Base-by-base conservation (phyloP, 352 stramenopile species). In the Albugo laibachii region DNA sequence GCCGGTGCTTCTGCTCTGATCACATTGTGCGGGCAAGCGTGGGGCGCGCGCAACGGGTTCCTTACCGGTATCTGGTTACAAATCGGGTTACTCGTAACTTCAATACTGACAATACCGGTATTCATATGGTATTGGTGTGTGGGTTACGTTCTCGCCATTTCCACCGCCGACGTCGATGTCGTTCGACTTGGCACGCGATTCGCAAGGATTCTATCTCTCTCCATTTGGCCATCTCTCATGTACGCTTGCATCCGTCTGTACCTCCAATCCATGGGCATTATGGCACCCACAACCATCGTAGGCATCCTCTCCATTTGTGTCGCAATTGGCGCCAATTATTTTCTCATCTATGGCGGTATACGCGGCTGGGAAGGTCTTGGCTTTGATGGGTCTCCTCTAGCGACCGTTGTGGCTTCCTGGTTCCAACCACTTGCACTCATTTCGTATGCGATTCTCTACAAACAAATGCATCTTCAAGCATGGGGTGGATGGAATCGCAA, bases 121-220 rank as follows among this genome's bases (percentile, higher is more conserved):
- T 74, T 84, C 57, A 51, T 78, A 49, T 86, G 65, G 45, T 89
- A 84, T 59, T 83, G 79, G 55, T 89, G 83, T 52, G 72, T 86
- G 16, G 73, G 83, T 45, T 50, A 54, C 34, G 70, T 89, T 43
- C 57, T 89, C 12, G 55, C 58, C 38, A 65, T 72, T 41, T 61
- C 84, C 12, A 86, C 70, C 31, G 71, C 83, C 44, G 74, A 89
- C 41, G 18, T 48, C 5, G 54, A 60, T 3, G 75, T 86, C 45
- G 63, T 89, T 0, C 40, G n/a, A 14, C 59, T 86, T 34, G 77
- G 69, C 0, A 67, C 63, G 43, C 74, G 61, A 2, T 89, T 82
- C 54, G 71, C 77, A 11, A 53, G 62, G 27, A 70, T 67, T 20
- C 48, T 82, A 10, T 62, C 67, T 11, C 65, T 71, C 0, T 81